Conservation (phyloP, 2,329 filamentous ascomycete genomes). For the Claviceps fusiformis region DNA sequence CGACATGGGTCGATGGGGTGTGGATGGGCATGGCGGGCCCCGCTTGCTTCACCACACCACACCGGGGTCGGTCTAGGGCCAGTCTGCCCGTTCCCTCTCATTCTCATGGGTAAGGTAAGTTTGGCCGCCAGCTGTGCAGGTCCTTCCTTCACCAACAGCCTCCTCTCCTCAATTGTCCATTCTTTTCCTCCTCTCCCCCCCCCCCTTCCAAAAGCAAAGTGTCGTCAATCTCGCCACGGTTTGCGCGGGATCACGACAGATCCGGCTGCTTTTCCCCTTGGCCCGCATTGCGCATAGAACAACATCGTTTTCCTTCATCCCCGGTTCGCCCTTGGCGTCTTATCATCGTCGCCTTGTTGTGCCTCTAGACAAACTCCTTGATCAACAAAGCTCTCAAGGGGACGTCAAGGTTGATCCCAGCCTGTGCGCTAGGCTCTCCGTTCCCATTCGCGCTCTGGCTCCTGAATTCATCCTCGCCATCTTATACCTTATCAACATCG, state of each 20-base stretch:
- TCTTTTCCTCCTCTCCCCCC: slow-evolving; percentile 20
- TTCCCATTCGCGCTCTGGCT: background rate
- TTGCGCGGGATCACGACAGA: slow-evolving; percentile 14
- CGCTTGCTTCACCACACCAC: slow-evolving; percentile 12
- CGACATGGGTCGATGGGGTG: background rate
- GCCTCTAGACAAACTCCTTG: background rate
- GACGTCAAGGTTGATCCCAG: slow-evolving; percentile 4
- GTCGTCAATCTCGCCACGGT: slow-evolving; percentile 18
- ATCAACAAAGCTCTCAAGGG: no score
- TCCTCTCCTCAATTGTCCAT: slow-evolving; percentile 25
- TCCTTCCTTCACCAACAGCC: slow-evolving; percentile 26
- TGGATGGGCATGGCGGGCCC: slow-evolving; percentile 13
- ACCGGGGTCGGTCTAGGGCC: slow-evolving; percentile 15
- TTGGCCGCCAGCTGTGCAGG: slow-evolving; percentile 24
- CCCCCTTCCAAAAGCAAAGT: slow-evolving; percentile 15
- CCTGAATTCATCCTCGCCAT: background rate
- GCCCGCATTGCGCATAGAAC: background rate
- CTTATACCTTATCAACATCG: background rate
- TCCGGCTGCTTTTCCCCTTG: slow-evolving; percentile 2
- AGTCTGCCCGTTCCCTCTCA: slow-evolving; percentile 22
- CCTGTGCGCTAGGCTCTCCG: slow-evolving; percentile 3
- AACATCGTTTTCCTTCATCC: background rate
- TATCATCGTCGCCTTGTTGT: slow-evolving; percentile 1
- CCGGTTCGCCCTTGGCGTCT: slow-evolving; percentile 1
- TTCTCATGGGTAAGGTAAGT: slow-evolving; percentile 31